Evolutionary conservation across 768 basidiomycete species (phyloP), one percentile per base, ranked within the genome.

Genomic region (Coprinopsis strossmayeri): DNA sequence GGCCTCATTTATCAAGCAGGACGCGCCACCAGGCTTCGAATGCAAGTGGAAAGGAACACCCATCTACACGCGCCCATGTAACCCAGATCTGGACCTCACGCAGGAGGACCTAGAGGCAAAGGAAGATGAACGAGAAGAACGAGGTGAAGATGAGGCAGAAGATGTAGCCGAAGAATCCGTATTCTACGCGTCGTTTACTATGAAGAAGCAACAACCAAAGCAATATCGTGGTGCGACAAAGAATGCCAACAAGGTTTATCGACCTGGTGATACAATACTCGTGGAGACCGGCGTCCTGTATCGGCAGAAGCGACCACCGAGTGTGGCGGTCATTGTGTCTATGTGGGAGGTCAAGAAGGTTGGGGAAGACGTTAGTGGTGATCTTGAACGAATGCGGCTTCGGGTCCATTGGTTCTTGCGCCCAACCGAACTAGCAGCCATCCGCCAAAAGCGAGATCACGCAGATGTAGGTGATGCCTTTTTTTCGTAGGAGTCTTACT

Each of bases 351-450:
- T 55, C 5, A 57, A 46, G 20, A 62, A 68, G 28, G 59, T 59
- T n/a, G 50, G 50, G 5, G 49, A 50, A 25, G 50, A 38, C 3
- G 24, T 30, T 18, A 15, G 18, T 18, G 26, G 34, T 13, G 45
- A 46, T 27, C 44, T 24, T 30, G 61, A 66, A 27, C 58, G 67
- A 42, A 79, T 82, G 70, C 71, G 76, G 48, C 63, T 85, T 20
- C 72, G 76, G 23, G 64, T 90, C 20, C 87, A 88, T 55, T 91
- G 87, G 87, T 91, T 90, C 57, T 64, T 86, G 52, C 66, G 79
- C 26, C 86, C 85, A 1, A 63, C 67, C 0, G 80, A 90, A 59
- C 66, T 89, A 50, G 74, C 86, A 5, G 64, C 65, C 21, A 65
- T 81, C 45, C 71, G 87, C 11, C 79, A 78, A 1, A 76, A 77